A percentile compares a stretch with the other conserved stretches of the same genome.
These are phyloP conservation scores for Lepidium campestre DNA, from an alignment of 441 rosid genomes.

Conservation along the genomic window DNA sequence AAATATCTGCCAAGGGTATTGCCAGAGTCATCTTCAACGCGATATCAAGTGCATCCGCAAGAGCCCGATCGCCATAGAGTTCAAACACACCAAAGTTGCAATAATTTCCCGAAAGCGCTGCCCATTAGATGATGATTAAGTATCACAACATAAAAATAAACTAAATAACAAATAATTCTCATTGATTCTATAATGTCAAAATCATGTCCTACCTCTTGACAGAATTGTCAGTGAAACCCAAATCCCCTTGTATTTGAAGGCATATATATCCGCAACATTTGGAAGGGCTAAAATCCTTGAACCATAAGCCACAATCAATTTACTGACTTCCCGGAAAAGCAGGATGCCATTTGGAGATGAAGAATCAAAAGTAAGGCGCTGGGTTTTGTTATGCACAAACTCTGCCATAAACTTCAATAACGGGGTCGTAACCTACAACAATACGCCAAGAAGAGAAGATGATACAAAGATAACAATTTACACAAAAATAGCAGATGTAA, in stretches of 20 bases:
- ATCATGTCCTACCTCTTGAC: slow-evolving; percentile 67
- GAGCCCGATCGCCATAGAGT: slow-evolving; percentile 99
- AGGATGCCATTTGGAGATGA: slow-evolving; percentile 99
- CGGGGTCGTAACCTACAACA: slow-evolving; percentile 89
- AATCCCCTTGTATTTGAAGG: slow-evolving; percentile 97
- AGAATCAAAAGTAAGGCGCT: slow-evolving; percentile 87
- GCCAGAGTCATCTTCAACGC: slow-evolving; percentile 85
- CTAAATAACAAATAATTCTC: background rate
- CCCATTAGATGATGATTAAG: slow-evolving; percentile 25
- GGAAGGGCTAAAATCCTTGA: slow-evolving; percentile 92
- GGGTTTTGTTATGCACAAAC: slow-evolving; percentile 93
- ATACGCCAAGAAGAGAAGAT: slow-evolving; percentile 22
- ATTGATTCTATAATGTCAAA: background rate
- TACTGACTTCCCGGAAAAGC: slow-evolving; percentile 99
- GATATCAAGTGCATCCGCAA: slow-evolving; percentile 90
- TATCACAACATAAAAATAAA: background rate
- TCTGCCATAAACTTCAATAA: slow-evolving; percentile 96
- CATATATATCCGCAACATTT: slow-evolving; percentile 87
- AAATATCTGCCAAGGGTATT: slow-evolving; percentile 86
- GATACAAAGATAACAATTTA: slow-evolving; percentile 5
- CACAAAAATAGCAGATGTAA: background rate
- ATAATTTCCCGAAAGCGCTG: slow-evolving; percentile 95
- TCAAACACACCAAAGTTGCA: slow-evolving; percentile 98
- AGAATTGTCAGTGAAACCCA: slow-evolving; percentile 92
- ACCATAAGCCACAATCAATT: slow-evolving; percentile 93